Evolutionary conservation across 306 rosid species (phyloP).

Genomic region (Pyrus pyrifolia): DNA sequence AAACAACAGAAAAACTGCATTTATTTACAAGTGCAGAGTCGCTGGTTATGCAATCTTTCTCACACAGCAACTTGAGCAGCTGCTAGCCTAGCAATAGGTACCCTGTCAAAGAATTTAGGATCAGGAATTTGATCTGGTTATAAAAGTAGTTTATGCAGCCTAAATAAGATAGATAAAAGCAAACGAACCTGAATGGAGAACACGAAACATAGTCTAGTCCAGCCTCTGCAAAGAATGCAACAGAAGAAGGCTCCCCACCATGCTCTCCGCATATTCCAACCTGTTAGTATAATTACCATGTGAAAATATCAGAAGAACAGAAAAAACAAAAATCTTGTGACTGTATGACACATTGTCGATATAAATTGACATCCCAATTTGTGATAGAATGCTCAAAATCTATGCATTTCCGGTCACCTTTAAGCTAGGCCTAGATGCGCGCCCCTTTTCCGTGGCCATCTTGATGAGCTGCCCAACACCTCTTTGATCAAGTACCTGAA

Average conservation of each 20-base stretch:
- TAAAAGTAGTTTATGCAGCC: background rate
- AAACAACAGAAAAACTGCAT: background rate
- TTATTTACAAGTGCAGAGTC: background rate
- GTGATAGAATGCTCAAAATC: background rate
- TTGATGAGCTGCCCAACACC: slow-evolving; percentile 93
- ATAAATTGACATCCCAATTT: background rate
- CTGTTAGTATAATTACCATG: slow-evolving; percentile 30
- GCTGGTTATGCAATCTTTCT: background rate
- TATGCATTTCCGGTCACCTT: slow-evolving; percentile 34
- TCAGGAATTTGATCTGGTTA: background rate
- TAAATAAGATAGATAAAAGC: background rate
- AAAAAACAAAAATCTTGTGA: background rate
- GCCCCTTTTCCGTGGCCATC: slow-evolving; percentile 84
- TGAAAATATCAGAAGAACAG: background rate
- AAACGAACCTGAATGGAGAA: slow-evolving; percentile 80
- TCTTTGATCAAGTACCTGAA: slow-evolving; percentile 87
- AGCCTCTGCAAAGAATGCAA: slow-evolving; percentile 84
- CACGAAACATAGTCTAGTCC: slow-evolving; percentile 98
- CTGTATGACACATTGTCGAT: background rate
- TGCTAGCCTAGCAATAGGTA: slow-evolving; percentile 95
- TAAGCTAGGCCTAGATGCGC: slow-evolving; percentile 70
- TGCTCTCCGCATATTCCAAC: slow-evolving; percentile 99
- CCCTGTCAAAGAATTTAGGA: slow-evolving; percentile 37
- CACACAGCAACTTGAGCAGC: slow-evolving; percentile 83
- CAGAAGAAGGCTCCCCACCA: slow-evolving; percentile 97